Percentiles rank a stretch among this genome's conserved stretches.
phyloP scores from a whole-genome alignment of 2,329 filamentous ascomycete species.

The Alternaria infectoria region DNA sequence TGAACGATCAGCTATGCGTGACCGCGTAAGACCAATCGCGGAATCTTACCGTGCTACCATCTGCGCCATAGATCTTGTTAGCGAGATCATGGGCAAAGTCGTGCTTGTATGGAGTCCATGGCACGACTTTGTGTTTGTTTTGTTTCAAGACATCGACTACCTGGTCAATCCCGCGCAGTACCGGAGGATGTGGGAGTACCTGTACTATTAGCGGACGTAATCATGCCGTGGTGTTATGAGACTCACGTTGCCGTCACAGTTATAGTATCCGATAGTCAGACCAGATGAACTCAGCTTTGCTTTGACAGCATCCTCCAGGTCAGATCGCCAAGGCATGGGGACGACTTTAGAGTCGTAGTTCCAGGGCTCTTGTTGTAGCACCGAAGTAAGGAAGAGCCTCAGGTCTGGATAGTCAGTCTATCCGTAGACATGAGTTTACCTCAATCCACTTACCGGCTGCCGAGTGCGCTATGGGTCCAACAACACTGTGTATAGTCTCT shows the following conservation, averaged over 20 bases:
- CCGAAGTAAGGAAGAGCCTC: constrained; percentile 58
- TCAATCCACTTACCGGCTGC: neutral
- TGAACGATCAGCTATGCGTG: neutral
- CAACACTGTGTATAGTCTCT: constrained; percentile 63
- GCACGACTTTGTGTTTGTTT: constrained; percentile 3
- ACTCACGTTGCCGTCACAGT: constrained; percentile 29
- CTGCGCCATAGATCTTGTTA: neutral
- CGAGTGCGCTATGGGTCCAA: constrained; percentile 57
- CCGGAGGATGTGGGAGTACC: constrained; percentile 10
- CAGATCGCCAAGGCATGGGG: constrained; percentile 64
- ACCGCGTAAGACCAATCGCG: neutral
- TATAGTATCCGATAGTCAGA: constrained; percentile 60
- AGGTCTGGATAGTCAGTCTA: neutral
- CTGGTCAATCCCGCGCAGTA: constrained; percentile 1
- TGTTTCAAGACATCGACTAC: constrained; percentile 1
- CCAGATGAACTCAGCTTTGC: constrained; percentile 45
- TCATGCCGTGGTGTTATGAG: constrained; percentile 21
- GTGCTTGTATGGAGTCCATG: constrained; percentile 5
- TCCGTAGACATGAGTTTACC: too few species aligned
- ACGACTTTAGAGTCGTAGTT: constrained; percentile 66
- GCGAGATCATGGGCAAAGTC: constrained; percentile 6
- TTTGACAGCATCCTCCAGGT: constrained; percentile 5
- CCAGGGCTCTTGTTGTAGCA: constrained; percentile 67
- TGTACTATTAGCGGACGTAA: constrained; percentile 1
- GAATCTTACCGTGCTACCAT: neutral